Evolutionary conservation across 495 filamentous ascomycete species (phyloP), one percentile per base, ranked within the genome.

Genomic region (Aspergillus baeticus): DNA sequence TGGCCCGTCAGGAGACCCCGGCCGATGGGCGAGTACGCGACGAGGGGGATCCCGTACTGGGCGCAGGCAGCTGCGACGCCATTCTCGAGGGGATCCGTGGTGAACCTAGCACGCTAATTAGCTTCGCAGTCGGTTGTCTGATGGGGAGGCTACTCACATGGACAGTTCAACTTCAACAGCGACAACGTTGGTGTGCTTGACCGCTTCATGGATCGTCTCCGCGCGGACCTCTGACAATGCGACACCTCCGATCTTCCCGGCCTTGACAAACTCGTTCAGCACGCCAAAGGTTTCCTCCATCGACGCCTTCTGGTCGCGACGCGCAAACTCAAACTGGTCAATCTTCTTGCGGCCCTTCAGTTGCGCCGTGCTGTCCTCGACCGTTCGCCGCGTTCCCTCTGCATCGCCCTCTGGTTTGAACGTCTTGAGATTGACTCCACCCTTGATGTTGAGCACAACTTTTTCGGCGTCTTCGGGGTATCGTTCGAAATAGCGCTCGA

Each of bases 111-210:
- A n/a, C n/a, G n/a, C n/a, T n/a, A n/a, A n/a, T n/a, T n/a, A n/a
- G n/a, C n/a, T n/a, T n/a, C n/a, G n/a, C n/a, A n/a, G n/a, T n/a
- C n/a, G n/a, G n/a, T n/a, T n/a, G n/a, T n/a, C n/a, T n/a, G n/a
- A n/a, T n/a, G 5, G n/a, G 14, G 22, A 3, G 13, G 20, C 22
- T 6, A 78, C 68, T 64, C 78, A 92, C 37, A 96, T 64, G 7
- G 84, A 89, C 55, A 95, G 72, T 72, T 96, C 92, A 20, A 88
- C 84, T 69, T 96, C 92, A 18, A 92, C 88, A 3, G 81, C 82
- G 1, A 77, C 79, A 60, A 96, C 34, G 18, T 50, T 50, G 18
- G 47, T 50, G 7, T 50, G 33, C 47, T 50, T 50, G 18, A 50
- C 47, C 18, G 91, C 92, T 58, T 84, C 77, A 34, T 87, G 78